Percentiles rank a stretch among this genome's conserved stretches.
phyloP scores from a whole-genome alignment of 805 yeast species.

The Candida pseudoglaebosa region DNA sequence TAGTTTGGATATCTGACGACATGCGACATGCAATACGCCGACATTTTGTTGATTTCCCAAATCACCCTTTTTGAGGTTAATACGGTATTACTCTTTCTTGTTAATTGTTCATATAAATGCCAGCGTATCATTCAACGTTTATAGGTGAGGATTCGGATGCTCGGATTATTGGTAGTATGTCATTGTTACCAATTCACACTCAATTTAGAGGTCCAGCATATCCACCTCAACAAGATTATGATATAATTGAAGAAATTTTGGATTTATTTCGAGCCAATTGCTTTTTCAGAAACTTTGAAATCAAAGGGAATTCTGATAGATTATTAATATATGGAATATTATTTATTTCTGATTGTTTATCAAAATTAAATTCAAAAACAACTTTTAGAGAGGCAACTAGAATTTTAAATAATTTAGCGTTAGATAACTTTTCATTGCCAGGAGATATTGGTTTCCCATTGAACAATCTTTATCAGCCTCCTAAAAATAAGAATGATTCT shows the following conservation, averaged over 20 bases:
- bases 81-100: no score
- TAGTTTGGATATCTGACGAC: no score
- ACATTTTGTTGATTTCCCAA: no score
- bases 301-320: conserved; percentile 92
- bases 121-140: conserved; percentile 80
- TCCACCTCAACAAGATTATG: conserved; percentile 69
- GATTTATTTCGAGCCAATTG: conserved; percentile 95
- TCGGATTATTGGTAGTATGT: conserved; percentile 73
- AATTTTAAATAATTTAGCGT: conserved; percentile 74
- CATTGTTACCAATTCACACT: conserved; percentile 80
- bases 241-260: conserved; percentile 84
- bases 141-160: conserved; percentile 56
- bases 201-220: conserved; percentile 88
- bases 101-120: no score
- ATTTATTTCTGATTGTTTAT: conserved; percentile 80
- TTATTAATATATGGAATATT: conserved; percentile 90
- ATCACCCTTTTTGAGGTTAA: no score
- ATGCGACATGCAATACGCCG: no score
- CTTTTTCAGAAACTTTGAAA: conserved; percentile 94
- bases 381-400: conserved; percentile 58
- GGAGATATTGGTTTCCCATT: conserved; percentile 95
- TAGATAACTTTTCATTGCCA: conserved; percentile 86
- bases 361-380: conserved; percentile 49
- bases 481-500: conserved; percentile 68
- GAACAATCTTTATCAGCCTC: conserved; percentile 72